phyloP scores from a whole-genome alignment of 2,329 filamentous ascomycete genomes.

The Cordyceps militaris region DNA sequence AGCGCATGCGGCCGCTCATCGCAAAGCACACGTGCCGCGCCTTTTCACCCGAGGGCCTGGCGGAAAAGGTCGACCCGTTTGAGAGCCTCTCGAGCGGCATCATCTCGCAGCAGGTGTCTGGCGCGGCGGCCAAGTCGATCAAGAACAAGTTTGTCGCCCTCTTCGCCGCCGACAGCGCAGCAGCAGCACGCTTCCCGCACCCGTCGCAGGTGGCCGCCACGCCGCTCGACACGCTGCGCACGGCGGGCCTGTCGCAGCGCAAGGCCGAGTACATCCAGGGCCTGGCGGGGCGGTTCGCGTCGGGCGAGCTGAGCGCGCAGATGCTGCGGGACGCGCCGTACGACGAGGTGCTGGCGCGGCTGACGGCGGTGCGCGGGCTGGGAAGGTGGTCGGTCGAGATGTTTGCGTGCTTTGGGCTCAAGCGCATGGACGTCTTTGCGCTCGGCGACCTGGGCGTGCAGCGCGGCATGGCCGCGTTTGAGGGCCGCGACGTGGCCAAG shows the following conservation, averaged over 20 bases:
- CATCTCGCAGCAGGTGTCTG: slow-evolving; percentile 93
- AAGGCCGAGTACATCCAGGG: slow-evolving; percentile 95
- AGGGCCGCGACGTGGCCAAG: slow-evolving; percentile 75
- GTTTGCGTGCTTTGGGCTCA: slow-evolving; percentile 95
- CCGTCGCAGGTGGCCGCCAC: slow-evolving; percentile 63
- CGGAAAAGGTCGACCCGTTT: slow-evolving; percentile 83
- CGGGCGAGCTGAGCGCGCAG: slow-evolving; percentile 65
- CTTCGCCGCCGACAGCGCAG: slow-evolving; percentile 42
- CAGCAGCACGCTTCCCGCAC: slow-evolving; percentile 54
- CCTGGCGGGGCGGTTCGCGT: slow-evolving; percentile 71
- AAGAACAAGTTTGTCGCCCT: slow-evolving; percentile 75
- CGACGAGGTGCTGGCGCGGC: slow-evolving; percentile 73
- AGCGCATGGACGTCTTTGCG: slow-evolving; percentile 88
- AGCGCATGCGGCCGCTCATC: slow-evolving; percentile 64
- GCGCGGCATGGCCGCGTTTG: slow-evolving; percentile 84
- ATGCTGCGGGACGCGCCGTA: slow-evolving; percentile 75
- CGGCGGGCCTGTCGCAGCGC: slow-evolving; percentile 82
- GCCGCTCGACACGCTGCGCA: slow-evolving; percentile 62
- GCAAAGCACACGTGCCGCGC: slow-evolving; percentile 68
- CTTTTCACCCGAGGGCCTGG: slow-evolving; percentile 76
- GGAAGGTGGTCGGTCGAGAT: slow-evolving; percentile 94
- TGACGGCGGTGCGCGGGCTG: slow-evolving; percentile 80
- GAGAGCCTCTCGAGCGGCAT: slow-evolving; percentile 77
- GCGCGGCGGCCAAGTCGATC: slow-evolving; percentile 83
- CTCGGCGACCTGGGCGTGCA: slow-evolving; percentile 91